Conservation (phyloP, 2,329 filamentous ascomycete species). For the Epichloe sylvatica region DNA sequence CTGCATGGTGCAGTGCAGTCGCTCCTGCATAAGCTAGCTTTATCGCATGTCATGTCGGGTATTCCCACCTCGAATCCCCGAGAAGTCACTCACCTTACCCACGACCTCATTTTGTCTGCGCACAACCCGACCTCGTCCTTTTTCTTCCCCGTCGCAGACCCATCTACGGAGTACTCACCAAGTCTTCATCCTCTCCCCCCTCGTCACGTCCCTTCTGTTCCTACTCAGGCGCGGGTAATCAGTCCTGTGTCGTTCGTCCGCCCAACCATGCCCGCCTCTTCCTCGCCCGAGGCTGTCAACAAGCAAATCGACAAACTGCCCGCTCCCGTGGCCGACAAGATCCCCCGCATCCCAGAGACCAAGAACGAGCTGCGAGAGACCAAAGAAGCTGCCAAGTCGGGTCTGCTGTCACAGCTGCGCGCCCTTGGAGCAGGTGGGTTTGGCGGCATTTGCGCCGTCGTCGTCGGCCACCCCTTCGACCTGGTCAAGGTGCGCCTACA, state of each 20-base stretch:
- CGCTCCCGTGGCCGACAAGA: slow-evolving; percentile 26
- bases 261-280: not conserved
- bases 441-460: slow-evolving; percentile 81
- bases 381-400: slow-evolving; percentile 23
- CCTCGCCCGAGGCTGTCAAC: slow-evolving; percentile 13
- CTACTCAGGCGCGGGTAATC: too few species aligned
- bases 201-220: not conserved
- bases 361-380: slow-evolving; percentile 25
- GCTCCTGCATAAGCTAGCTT: too few species aligned
- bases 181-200: not conserved
- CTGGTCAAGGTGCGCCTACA: slow-evolving; percentile 95
- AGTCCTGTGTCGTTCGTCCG: not conserved
- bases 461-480: slow-evolving; percentile 94
- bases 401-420: slow-evolving; percentile 44
- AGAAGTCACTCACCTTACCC: slow-evolving; percentile 5
- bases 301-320: slow-evolving; percentile 8
- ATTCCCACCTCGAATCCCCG: too few species aligned
- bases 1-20: too few species aligned
- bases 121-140: not conserved
- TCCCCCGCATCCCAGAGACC: slow-evolving; percentile 29
- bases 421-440: slow-evolving; percentile 84
- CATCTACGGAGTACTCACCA: too few species aligned
- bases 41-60: too few species aligned
- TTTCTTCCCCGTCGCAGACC: not conserved
- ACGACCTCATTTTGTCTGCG: not conserved